Evolutionary conservation across 2,329 filamentous ascomycete genomes (phyloP), one percentile per base, ranked within the genome.

Genomic region (Penicillium griseofulvum): DNA sequence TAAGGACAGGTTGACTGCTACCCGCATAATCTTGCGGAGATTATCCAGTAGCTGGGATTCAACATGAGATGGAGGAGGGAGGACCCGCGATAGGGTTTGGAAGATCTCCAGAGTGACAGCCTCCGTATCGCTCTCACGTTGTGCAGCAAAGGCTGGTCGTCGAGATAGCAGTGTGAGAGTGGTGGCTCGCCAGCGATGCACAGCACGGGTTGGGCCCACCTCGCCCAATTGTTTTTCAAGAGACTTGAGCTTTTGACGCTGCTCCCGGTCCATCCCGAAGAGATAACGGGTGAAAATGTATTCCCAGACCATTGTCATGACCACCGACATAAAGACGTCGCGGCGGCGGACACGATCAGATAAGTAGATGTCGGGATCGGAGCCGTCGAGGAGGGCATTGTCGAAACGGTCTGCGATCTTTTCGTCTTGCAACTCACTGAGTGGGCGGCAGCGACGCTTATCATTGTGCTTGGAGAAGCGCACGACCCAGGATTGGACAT

Each of bases 261-360:
- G 94, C 75, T 97, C 94, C 66, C 92, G 85, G 72, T 99, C 94
- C 91, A 99, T 96, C 66, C 94, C 94, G 72, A 99, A 99, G 26
- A 99, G 86, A 73, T 99, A 99, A 61, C 94, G 87, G 9, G 93
- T 97, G 71, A 99, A 99, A 71, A 99, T 87, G 69, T 95, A 97
- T 74, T 99, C 94, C 92, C 92, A 99, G 49, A 99, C 87, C 91
- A 99, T 97, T 58, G 89, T 94, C 92, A 97, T 97, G 53, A 93
- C 90, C 74, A 99, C 91, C 36, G 91, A 94, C 91, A 97, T 97
- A 81, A 99, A 97, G 55, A 97, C 87, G 72, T 97, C 93, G 57
- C 93, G 87, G 58, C 94, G 87, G 68, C 84, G 87, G 52, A 97
- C 88, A 37, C 95, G 89, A 72, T 99, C 93, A 62, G 84, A 83